These are phyloP conservation scores for Ustilago nuda DNA, from an alignment of 1,284 basidiomycete species.

Conservation along the genomic window DNA sequence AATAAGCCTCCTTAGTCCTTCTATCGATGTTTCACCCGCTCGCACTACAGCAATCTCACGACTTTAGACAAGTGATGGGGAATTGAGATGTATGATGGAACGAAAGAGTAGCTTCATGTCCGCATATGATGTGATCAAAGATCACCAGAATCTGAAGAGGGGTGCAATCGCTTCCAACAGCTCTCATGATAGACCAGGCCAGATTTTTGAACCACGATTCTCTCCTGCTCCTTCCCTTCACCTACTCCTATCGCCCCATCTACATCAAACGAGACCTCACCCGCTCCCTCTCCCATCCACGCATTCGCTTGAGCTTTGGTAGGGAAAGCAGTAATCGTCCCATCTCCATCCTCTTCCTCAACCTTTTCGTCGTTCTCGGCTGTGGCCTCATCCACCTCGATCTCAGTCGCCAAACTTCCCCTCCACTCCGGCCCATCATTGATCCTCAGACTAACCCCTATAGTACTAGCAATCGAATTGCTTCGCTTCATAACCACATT, in stretches of 20 bases:
- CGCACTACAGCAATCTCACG: not conserved
- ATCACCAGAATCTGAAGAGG: not conserved
- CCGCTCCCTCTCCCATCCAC: not conserved
- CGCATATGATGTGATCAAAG: not conserved
- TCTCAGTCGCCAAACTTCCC: not conserved
- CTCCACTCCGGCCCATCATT: conserved; percentile 25
- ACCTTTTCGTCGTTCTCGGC: conserved; percentile 1
- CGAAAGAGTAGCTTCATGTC: too few relatives aligned
- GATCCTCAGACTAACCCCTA: conserved; percentile 36
- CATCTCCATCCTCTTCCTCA: conserved; percentile 35
- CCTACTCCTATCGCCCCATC: not conserved
- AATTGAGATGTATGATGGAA: not conserved
- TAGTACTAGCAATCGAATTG: conserved; percentile 23
- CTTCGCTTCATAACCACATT: conserved; percentile 28
- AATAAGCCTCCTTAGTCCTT: not conserved
- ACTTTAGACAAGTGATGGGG: too few relatives aligned
- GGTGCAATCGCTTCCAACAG: conserved; percentile 28
- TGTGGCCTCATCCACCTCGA: not conserved
- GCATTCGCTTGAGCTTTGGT: conserved; percentile 2
- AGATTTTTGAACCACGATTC: conserved; percentile 42
- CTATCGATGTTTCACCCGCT: too few relatives aligned
- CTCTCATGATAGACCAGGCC: conserved; percentile 40
- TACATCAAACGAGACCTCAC: conserved; percentile 4
- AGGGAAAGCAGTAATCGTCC: conserved; percentile 30
- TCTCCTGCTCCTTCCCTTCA: conserved; percentile 19